phyloP scores from a whole-genome alignment of 768 basidiomycete species.

The Phlebiopsis gigantea region DNA sequence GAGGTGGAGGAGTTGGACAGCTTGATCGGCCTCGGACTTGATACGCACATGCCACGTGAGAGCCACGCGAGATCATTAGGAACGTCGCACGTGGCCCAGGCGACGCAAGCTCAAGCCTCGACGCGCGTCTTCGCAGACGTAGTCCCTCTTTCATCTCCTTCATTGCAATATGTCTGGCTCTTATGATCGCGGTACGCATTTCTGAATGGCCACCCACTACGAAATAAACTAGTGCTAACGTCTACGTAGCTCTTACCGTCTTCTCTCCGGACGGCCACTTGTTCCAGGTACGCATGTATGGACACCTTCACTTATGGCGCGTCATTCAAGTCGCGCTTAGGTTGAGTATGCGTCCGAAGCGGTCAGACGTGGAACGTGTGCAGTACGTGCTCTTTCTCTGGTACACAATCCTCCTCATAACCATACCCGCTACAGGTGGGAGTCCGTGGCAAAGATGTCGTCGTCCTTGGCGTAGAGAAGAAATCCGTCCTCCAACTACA shows the following conservation, averaged over 20 bases:
- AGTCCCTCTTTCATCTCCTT: constrained; percentile 5
- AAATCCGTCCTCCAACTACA: constrained; percentile 96
- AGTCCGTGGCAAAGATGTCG: constrained; percentile 89
- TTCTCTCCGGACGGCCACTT: constrained; percentile 99
- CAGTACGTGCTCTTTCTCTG: constrained; percentile 47
- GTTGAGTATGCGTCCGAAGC: constrained; percentile 99
- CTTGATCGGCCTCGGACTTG: background rate
- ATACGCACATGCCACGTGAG: background rate
- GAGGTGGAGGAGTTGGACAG: background rate
- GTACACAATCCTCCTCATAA: background rate
- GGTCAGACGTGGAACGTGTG: constrained; percentile 94
- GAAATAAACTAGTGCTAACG: constrained; percentile 9
- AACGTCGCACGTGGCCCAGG: constrained; percentile 18
- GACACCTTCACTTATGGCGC: background rate
- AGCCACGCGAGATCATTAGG: constrained; percentile 8
- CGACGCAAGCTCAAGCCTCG: constrained; percentile 27
- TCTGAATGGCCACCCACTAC: background rate
- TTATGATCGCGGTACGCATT: constrained; percentile 89
- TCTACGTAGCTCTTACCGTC: constrained; percentile 77
- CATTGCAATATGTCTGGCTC: constrained; percentile 72
- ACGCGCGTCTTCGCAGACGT: constrained; percentile 24
- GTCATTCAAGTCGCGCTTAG: constrained; percentile 36
- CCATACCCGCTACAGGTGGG: constrained; percentile 61
- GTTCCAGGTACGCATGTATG: constrained; percentile 66
- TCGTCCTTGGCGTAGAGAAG: constrained; percentile 98